Evolutionary conservation across 352 stramenopile genomes (phyloP).

Genomic region (Pythium apleroticum): DNA sequence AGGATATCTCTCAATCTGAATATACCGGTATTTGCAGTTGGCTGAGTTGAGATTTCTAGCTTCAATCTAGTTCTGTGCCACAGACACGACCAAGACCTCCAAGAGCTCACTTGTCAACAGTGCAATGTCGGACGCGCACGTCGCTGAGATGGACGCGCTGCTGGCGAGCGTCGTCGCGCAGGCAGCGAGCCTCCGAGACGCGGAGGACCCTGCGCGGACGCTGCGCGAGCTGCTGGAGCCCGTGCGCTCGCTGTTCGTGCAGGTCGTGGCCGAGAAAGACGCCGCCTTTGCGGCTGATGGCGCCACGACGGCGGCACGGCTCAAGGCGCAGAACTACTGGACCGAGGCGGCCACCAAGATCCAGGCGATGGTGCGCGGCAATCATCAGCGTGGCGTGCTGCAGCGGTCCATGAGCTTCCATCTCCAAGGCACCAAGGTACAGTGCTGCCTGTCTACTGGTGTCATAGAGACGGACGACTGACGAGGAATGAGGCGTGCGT

Average conservation of each 20-base stretch:
- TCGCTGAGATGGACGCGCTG: constrained; percentile 65
- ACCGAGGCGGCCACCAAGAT: constrained; percentile 64
- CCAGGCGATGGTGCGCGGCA: constrained; percentile 66
- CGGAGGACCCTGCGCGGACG: constrained; percentile 36
- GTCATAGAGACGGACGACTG: too few relatives aligned
- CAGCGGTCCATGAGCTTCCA: constrained; percentile 56
- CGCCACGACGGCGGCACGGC: constrained; percentile 8
- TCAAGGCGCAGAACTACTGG: constrained; percentile 28
- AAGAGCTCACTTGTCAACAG: background rate
- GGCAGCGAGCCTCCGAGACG: constrained; percentile 37
- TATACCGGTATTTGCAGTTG: background rate
- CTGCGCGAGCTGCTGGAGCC: constrained; percentile 54
- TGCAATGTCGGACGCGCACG: constrained; percentile 12
- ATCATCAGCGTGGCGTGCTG: constrained; percentile 47
- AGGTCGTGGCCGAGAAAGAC: constrained; percentile 24
- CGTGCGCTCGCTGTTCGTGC: constrained; percentile 42
- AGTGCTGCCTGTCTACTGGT: background rate
- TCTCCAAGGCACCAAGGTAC: constrained; percentile 71
- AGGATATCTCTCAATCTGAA: background rate
- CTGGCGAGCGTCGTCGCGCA: constrained; percentile 48
- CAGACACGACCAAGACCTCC: background rate
- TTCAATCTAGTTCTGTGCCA: background rate
- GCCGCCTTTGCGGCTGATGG: background rate
- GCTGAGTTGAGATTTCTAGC: background rate
- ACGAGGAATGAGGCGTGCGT: constrained; percentile 11